These are phyloP conservation scores for Fusarium paranaense DNA, from an alignment of 2,329 filamentous ascomycete species.

Conservation along the genomic window DNA sequence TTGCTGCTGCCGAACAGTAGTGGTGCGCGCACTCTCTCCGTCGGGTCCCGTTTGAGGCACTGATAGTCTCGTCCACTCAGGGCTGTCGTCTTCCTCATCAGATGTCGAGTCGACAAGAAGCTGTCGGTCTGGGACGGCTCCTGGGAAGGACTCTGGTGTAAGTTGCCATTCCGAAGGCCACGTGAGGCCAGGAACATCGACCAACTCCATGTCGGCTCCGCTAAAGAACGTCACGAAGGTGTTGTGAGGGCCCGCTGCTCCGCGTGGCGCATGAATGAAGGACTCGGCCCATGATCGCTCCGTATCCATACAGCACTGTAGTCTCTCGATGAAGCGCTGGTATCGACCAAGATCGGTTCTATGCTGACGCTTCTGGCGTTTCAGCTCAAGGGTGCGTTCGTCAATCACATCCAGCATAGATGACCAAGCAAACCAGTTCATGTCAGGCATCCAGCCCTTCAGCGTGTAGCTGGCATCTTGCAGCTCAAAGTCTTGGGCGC, in stretches of 20 bases:
- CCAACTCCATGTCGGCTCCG: conserved; percentile 7
- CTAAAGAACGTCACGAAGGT: conserved; percentile 47
- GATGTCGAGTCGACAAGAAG: conserved; percentile 18
- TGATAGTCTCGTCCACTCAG: conserved; percentile 29
- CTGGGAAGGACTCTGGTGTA: conserved; percentile 28
- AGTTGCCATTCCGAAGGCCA: conserved; percentile 47
- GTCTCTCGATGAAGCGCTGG: conserved; percentile 38
- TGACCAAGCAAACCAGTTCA: conserved; percentile 51
- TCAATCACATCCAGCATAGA: conserved; percentile 46
- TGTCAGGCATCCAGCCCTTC: conserved; percentile 58
- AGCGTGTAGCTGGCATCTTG: conserved; percentile 55
- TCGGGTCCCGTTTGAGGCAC: not conserved
- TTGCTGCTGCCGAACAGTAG: not conserved
- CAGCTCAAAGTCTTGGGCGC: conserved; percentile 51
- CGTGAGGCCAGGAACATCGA: conserved; percentile 9
- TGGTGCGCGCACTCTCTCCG: not conserved
- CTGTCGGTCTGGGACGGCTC: conserved; percentile 10
- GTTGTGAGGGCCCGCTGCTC: conserved; percentile 48
- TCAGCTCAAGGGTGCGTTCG: conserved; percentile 34
- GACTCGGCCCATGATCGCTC: conserved; percentile 55
- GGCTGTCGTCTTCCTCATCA: conserved; percentile 35
- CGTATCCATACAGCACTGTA: conserved; percentile 58
- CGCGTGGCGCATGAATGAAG: conserved; percentile 38
- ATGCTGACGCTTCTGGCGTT: conserved; percentile 18
- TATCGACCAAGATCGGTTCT: conserved; percentile 19